Evolutionary conservation across 192 early-diverging fungal genomes (phyloP).

Genomic region (Dimargaris xerosporica): DNA sequence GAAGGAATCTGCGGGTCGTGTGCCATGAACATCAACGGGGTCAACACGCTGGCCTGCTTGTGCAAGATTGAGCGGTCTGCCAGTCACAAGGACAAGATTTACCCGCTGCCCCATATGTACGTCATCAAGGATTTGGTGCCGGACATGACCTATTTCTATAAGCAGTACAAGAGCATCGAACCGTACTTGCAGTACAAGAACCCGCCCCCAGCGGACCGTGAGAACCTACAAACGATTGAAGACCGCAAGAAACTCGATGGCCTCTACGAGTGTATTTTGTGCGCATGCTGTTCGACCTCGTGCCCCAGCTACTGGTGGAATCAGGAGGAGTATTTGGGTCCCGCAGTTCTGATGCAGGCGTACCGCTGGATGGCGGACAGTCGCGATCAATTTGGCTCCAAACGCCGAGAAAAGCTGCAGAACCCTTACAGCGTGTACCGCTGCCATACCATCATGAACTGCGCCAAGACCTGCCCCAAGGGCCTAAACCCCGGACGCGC

Average conservation of each 20-base stretch:
- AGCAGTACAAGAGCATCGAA: slow-evolving; percentile 94
- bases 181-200: slow-evolving; percentile 88
- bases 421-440: slow-evolving; percentile 95
- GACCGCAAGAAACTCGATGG: slow-evolving; percentile 93
- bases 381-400: slow-evolving; percentile 77
- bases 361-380: slow-evolving; percentile 99
- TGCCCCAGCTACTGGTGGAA: slow-evolving; percentile 98
- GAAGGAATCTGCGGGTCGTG: slow-evolving; percentile 97
- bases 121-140: slow-evolving; percentile 96
- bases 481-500: slow-evolving; percentile 92
- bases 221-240: slow-evolving; percentile 86
- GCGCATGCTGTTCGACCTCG: slow-evolving; percentile 92
- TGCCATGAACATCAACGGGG: slow-evolving; percentile 96
- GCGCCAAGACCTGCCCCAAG: slow-evolving; percentile 93
- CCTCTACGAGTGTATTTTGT: slow-evolving; percentile 94
- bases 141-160: slow-evolving; percentile 94
- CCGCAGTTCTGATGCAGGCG: slow-evolving; percentile 90
- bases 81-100: slow-evolving; percentile 60
- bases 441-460: slow-evolving; percentile 99
- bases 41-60: slow-evolving; percentile 89
- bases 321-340: slow-evolving; percentile 84
- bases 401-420: slow-evolving; percentile 77
- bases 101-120: slow-evolving; percentile 94
- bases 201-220: slow-evolving; percentile 44
- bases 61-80: slow-evolving; percentile 63